These are phyloP conservation scores for Cystobasidium pallidum DNA, from an alignment of 1,284 basidiomycete species.

Conservation along the genomic window DNA sequence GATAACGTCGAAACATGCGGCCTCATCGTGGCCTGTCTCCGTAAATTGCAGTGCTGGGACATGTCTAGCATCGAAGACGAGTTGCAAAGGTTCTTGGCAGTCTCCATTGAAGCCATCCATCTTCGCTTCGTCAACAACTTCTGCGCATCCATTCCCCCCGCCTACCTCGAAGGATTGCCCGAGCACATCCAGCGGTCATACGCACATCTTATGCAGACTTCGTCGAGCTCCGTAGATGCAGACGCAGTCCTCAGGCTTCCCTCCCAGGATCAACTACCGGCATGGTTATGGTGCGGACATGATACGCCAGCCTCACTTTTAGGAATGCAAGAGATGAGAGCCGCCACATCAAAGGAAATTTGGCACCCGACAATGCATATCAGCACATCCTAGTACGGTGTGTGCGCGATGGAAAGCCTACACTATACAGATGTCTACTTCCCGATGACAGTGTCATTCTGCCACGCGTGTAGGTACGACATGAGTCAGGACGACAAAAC, in stretches of 20 bases:
- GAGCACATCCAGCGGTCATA: constrained; percentile 10
- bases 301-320: constrained; percentile 3
- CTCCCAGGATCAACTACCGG: not conserved
- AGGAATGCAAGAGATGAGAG: not conserved
- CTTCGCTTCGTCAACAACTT: constrained; percentile 25
- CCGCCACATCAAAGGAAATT: not conserved
- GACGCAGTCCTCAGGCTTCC: constrained; percentile 13
- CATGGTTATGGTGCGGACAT: constrained; percentile 17
- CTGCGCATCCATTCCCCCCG: constrained; percentile 19
- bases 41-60: constrained; percentile 33
- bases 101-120: constrained; percentile 23
- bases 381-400: not conserved
- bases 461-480: too few relatives aligned
- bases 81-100: constrained; percentile 5
- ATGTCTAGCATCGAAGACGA: constrained; percentile 37
- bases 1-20: constrained; percentile 22
- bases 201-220: not conserved
- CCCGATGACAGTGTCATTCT: too few relatives aligned
- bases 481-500: too few relatives aligned
- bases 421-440: too few relatives aligned
- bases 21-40: constrained; percentile 27
- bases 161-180: constrained; percentile 10
- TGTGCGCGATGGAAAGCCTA: too few relatives aligned
- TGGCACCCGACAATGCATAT: constrained; percentile 38
- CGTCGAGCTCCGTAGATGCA: not conserved